Base-by-base conservation (phyloP, 805 yeast species). In the Zygoascus biomembranicola region DNA sequence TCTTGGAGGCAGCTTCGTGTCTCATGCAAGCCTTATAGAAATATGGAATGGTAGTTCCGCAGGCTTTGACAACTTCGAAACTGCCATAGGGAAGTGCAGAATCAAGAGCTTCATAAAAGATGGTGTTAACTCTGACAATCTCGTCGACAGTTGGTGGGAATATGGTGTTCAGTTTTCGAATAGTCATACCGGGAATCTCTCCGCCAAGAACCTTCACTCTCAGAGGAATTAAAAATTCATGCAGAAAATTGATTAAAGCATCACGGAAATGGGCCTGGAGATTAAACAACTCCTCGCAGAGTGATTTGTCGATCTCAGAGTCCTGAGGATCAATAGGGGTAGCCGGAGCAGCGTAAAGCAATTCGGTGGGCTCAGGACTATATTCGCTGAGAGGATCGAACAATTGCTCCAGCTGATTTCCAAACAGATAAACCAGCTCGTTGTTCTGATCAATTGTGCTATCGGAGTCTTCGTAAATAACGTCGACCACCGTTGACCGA, bases 111-210 rank as follows among this genome's bases (percentile, higher is more conserved):
- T 86, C 95, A 57, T 86, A 77, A 55, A 88, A 80, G 4, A 92
- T 82, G 64, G 96, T 87, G 64, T 90, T 90, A 42, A 92, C 84
- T 63, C 97, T 76, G 10, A 95, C 87, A 16, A 92, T 83, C 70
- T 92, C 98, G 68, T 92, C 97, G 18, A 92, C 85, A 0, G 98
- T 92, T 0, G 97, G 97, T 2, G 98, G 97, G 63, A 92, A 90
- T 0, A 89, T 76, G 49, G 81, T 75, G 66, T 92, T 90, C 35
- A 90, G 74, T 59, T 81, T 80, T 1, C 83, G 68, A 2, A 86
- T 81, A 1, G 87, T 82, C 43, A 80, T 50, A 10, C 75, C 75
- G 2, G 77, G 72, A 5, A 82, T 66, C 42, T 76, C 76, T 37
- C 64, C 77, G 52, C 80, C 77, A 10, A 55, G 49, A 0, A 85